Evolutionary conservation across 2,329 filamentous ascomycete species (phyloP).

Genomic region (Byssoonygena ceratinophila): DNA sequence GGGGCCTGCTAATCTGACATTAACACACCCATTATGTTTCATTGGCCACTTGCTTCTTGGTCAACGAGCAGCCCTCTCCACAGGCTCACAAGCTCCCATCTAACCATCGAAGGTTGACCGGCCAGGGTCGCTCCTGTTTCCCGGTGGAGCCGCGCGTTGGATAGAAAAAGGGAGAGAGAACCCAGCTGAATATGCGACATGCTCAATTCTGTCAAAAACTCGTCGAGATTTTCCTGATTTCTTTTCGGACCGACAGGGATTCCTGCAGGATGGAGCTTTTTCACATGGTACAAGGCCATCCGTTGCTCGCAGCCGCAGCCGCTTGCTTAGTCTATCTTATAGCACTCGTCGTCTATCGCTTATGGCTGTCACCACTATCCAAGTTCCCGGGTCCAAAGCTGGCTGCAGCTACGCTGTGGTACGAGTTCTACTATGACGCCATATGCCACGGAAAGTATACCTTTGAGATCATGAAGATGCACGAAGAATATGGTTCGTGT

Average conservation of each 20-base stretch:
- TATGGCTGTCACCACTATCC: slow-evolving; percentile 20
- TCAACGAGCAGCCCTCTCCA: not conserved
- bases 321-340: slow-evolving; percentile 5
- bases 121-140: not conserved
- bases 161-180: not conserved
- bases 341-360: slow-evolving; percentile 16
- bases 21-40: not conserved
- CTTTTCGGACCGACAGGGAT: slow-evolving; percentile 1
- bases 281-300: not conserved
- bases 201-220: not conserved
- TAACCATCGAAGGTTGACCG: not conserved
- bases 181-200: not conserved
- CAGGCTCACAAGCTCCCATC: not conserved
- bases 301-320: not conserved
- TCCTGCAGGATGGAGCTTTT: not conserved
- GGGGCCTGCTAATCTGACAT: not conserved
- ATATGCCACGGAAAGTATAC: slow-evolving; percentile 22
- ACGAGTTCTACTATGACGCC: slow-evolving; percentile 22
- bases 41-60: not conserved
- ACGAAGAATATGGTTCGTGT: slow-evolving; percentile 24
- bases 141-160: not conserved
- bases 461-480: slow-evolving; percentile 23
- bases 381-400: slow-evolving; percentile 21
- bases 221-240: not conserved
- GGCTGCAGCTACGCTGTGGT: slow-evolving; percentile 19